Evolutionary conservation across 768 basidiomycete species (phyloP).

Genomic region (Boletus bicolor): DNA sequence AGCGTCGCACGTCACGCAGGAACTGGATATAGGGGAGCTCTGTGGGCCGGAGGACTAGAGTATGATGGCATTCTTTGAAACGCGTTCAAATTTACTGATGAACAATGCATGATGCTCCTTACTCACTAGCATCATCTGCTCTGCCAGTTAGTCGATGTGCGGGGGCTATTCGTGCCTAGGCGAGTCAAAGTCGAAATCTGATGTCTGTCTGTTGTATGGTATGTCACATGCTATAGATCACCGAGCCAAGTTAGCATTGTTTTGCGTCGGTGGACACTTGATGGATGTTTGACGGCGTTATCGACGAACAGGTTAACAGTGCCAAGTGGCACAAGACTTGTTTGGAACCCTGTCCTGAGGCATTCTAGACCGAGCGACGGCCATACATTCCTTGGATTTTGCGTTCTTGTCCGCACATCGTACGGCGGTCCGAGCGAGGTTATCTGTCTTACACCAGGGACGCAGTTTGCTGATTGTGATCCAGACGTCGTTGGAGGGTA

Average conservation of each 20-base stretch:
- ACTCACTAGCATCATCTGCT: not conserved
- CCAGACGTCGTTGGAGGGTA: too few relatives aligned
- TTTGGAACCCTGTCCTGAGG: too few relatives aligned
- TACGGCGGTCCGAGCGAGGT: too few relatives aligned
- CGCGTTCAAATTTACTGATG: not conserved
- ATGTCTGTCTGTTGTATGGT: not conserved
- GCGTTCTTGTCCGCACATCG: too few relatives aligned
- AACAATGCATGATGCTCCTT: not conserved
- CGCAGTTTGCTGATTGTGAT: too few relatives aligned
- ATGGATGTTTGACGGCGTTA: not conserved
- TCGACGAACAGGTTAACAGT: not conserved
- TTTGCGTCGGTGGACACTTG: not conserved
- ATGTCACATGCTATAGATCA: not conserved
- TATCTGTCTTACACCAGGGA: too few relatives aligned
- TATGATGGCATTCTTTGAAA: not conserved
- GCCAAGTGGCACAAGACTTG: not conserved
- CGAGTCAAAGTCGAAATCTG: not conserved
- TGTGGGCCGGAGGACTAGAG: slow-evolving; percentile 43
- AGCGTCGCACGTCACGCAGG: slow-evolving; percentile 18
- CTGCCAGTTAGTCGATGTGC: not conserved
- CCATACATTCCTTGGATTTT: too few relatives aligned
- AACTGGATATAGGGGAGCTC: slow-evolving; percentile 47
- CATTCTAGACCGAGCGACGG: too few relatives aligned
- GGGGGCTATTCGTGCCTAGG: not conserved
- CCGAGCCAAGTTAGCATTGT: not conserved